These are phyloP conservation scores for Mentha longifolia DNA, from an alignment of 257 asterid species.

Conservation along the genomic window DNA sequence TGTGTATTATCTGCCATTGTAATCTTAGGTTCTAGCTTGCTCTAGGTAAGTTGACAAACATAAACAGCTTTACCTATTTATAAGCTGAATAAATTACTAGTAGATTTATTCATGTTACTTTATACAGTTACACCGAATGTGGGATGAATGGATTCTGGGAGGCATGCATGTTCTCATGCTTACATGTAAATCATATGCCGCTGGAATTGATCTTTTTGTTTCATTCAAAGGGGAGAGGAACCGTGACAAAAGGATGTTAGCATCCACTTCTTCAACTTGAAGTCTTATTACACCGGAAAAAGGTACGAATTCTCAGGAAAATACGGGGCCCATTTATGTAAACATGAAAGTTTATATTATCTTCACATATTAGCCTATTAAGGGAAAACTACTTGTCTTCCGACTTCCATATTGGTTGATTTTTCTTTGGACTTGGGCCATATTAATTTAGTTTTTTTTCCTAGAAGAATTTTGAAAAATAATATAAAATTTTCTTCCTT, in stretches of 20 bases:
- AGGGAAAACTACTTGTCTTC: neutral
- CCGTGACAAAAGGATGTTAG: conserved; percentile 13
- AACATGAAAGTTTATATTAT: conserved; percentile 22
- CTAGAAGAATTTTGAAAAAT: neutral
- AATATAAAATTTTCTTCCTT: neutral
- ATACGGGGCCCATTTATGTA: conserved; percentile 16
- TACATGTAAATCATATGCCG: neutral
- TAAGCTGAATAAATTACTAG: conserved; percentile 18
- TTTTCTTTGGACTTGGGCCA: too few species aligned
- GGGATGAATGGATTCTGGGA: neutral
- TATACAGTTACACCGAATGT: conserved; percentile 30
- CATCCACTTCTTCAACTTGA: conserved; percentile 30
- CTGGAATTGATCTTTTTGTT: conserved; percentile 19
- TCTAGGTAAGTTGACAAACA: conserved; percentile 22
- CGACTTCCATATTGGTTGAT: neutral
- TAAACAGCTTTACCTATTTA: conserved; percentile 21
- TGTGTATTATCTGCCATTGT: conserved; percentile 36
- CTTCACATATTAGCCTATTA: neutral
- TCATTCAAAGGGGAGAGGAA: conserved; percentile 15
- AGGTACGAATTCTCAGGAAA: conserved; percentile 1
- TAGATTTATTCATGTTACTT: neutral
- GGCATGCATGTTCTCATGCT: conserved; percentile 11
- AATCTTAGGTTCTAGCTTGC: neutral
- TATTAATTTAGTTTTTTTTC: too few species aligned
- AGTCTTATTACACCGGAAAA: conserved; percentile 1